Percentiles rank a stretch among this genome's conserved stretches.
Evolutionary conservation across 228 moss, liverwort and hornwort genomes (phyloP).

Genomic region (Sphagnum magellanicum): DNA sequence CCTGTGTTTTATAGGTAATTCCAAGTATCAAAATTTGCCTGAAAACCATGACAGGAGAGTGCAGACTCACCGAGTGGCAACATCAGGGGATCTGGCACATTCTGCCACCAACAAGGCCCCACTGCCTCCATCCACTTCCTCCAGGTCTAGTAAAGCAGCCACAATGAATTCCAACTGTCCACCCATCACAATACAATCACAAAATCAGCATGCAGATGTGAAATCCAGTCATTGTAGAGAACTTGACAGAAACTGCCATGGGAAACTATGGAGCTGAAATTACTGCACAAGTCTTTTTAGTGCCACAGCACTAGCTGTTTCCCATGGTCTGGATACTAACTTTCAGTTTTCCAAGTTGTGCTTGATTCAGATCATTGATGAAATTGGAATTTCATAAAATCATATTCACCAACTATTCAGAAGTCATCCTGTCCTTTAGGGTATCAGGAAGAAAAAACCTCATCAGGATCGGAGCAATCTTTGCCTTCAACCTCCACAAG

Average conservation of each 20-base stretch:
- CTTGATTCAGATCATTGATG: too few species aligned
- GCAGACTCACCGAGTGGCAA: slow-evolving; percentile 58
- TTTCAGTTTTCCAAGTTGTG: too few species aligned
- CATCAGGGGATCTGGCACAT: slow-evolving; percentile 87
- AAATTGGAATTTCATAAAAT: too few species aligned
- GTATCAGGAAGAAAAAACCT: slow-evolving; percentile 28
- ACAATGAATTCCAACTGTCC: slow-evolving; percentile 79
- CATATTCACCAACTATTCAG: background rate
- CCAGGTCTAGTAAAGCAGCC: slow-evolving; percentile 84
- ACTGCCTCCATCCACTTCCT: slow-evolving; percentile 79
- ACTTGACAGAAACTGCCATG: too few species aligned
- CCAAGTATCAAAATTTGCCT: background rate
- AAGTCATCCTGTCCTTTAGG: background rate
- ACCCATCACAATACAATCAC: too few species aligned
- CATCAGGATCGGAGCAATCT: slow-evolving; percentile 81
- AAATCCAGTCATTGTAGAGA: too few species aligned
- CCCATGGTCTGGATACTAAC: too few species aligned
- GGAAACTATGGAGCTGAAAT: too few species aligned
- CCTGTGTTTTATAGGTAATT: too few species aligned
- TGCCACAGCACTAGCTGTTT: too few species aligned
- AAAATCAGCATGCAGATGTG: too few species aligned
- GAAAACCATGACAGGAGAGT: background rate
- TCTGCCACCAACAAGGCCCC: slow-evolving; percentile 76
- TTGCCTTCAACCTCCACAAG: slow-evolving; percentile 64
- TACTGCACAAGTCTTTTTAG: too few species aligned